phyloP scores from a whole-genome alignment of 1,284 basidiomycete genomes.

The Tilletia caries region DNA sequence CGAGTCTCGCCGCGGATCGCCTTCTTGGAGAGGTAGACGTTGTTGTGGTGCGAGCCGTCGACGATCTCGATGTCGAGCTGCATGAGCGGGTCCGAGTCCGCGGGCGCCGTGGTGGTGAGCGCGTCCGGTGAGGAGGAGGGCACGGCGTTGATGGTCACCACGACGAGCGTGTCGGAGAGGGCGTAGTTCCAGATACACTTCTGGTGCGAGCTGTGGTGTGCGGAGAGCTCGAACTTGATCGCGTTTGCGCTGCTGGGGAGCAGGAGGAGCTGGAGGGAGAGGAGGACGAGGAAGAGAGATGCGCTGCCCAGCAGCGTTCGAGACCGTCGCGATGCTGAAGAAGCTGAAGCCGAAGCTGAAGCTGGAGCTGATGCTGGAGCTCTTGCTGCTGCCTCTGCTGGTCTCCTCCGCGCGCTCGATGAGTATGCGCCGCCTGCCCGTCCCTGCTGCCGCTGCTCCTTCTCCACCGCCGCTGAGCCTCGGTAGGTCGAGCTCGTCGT shows the following conservation, averaged over 20 bases:
- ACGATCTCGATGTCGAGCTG: slow-evolving; percentile 83
- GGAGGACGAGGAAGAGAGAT: slow-evolving; percentile 29
- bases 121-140: slow-evolving; percentile 45
- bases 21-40: slow-evolving; percentile 86
- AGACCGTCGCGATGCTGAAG: too few relatives aligned
- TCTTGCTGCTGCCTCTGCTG: too few relatives aligned
- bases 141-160: slow-evolving; percentile 87
- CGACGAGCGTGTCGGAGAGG: slow-evolving; percentile 47
- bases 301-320: neutral
- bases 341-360: too few relatives aligned
- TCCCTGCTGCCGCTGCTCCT: too few relatives aligned
- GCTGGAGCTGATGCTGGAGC: too few relatives aligned
- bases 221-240: slow-evolving; percentile 49
- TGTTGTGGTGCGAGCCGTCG: slow-evolving; percentile 80
- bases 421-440: too few relatives aligned
- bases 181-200: slow-evolving; percentile 54
- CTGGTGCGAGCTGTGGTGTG: slow-evolving; percentile 28
- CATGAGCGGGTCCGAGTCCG: neutral
- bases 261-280: slow-evolving; percentile 50
- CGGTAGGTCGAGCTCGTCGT: too few relatives aligned
- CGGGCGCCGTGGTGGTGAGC: neutral
- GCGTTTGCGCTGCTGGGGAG: slow-evolving; percentile 52
- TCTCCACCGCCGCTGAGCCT: too few relatives aligned
- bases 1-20: slow-evolving; percentile 85
- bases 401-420: too few relatives aligned